These are phyloP conservation scores for Laguncularia racemosa DNA, from an alignment of 345 rosid species.

Conservation along the genomic window DNA sequence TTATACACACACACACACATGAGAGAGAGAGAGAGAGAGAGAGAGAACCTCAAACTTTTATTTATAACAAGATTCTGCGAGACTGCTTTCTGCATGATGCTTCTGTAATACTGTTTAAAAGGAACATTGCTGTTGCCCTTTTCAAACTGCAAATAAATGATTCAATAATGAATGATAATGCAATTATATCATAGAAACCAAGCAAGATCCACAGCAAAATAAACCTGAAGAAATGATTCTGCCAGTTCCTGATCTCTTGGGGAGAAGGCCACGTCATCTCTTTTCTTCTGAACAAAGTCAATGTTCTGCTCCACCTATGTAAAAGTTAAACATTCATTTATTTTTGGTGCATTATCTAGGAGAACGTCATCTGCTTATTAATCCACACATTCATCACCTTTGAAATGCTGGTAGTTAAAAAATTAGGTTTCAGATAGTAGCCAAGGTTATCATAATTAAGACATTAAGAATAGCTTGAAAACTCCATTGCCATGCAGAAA, in stretches of 20 bases:
- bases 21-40: neutral
- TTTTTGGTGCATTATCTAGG: neutral
- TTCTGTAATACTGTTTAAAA: slow-evolving; percentile 66
- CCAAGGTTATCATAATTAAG: too few species aligned
- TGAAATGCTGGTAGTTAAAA: neutral
- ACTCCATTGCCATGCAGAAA: too few species aligned
- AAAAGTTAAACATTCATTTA: slow-evolving; percentile 1
- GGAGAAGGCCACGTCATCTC: slow-evolving; percentile 85
- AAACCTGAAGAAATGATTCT: slow-evolving; percentile 71
- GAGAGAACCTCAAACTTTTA: slow-evolving; percentile 30
- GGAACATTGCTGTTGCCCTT: slow-evolving; percentile 36
- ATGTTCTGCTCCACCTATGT: slow-evolving; percentile 67
- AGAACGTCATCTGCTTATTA: neutral
- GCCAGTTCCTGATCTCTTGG: slow-evolving; percentile 70
- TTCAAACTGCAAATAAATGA: slow-evolving; percentile 48
- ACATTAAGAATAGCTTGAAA: too few species aligned
- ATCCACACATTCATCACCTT: neutral
- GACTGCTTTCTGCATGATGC: slow-evolving; percentile 52
- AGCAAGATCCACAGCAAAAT: neutral
- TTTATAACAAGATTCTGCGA: slow-evolving; percentile 24
- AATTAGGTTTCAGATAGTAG: too few species aligned
- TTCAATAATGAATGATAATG: slow-evolving; percentile 7
- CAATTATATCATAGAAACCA: neutral
- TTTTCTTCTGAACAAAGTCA: slow-evolving; percentile 63
- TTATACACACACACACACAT: neutral